A percentile compares a stretch with the other conserved stretches of the same genome.
Evolutionary conservation across 768 basidiomycete species (phyloP).

Genomic region (Mycena polygramma): DNA sequence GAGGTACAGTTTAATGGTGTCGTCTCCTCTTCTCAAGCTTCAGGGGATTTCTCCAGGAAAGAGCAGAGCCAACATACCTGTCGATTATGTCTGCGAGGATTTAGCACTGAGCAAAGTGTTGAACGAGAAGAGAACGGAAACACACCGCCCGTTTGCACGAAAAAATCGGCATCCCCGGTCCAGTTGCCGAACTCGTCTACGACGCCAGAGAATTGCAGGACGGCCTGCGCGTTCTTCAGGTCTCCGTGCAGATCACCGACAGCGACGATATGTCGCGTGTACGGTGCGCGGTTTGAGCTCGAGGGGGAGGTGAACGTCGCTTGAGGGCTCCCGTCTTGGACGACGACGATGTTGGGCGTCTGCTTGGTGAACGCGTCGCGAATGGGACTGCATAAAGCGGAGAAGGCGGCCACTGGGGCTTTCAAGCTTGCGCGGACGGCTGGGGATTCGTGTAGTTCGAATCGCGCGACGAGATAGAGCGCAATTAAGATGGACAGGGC

Average conservation of each 20-base stretch:
- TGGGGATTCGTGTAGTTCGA: conserved; percentile 25
- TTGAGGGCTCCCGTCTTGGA: conserved; percentile 13
- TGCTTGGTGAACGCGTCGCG: not conserved
- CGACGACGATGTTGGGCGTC: not conserved
- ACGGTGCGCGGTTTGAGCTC: conserved; percentile 41
- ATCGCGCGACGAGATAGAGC: conserved; percentile 20
- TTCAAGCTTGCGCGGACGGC: not conserved
- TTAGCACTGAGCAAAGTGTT: conserved; percentile 1
- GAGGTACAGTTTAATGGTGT: conserved; percentile 87
- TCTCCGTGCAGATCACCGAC: conserved; percentile 96
- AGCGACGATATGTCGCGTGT: conserved; percentile 78
- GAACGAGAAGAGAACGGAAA: conserved; percentile 13
- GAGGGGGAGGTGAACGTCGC: conserved; percentile 11
- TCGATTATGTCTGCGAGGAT: conserved; percentile 90
- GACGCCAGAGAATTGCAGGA: conserved; percentile 80
- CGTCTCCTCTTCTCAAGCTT: conserved; percentile 73
- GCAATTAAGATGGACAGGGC: conserved; percentile 12
- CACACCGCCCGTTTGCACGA: conserved; percentile 87
- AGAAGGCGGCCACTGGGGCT: conserved; percentile 8
- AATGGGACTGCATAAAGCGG: conserved; percentile 9
- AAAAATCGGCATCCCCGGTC: conserved; percentile 85
- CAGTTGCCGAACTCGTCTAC: conserved; percentile 81
- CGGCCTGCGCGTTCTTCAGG: conserved; percentile 79
- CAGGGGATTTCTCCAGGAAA: not conserved
- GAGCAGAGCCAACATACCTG: conserved; percentile 61